Evolutionary conservation across 1,284 basidiomycete species (phyloP).

Genomic region (Trichosporon asahii): DNA sequence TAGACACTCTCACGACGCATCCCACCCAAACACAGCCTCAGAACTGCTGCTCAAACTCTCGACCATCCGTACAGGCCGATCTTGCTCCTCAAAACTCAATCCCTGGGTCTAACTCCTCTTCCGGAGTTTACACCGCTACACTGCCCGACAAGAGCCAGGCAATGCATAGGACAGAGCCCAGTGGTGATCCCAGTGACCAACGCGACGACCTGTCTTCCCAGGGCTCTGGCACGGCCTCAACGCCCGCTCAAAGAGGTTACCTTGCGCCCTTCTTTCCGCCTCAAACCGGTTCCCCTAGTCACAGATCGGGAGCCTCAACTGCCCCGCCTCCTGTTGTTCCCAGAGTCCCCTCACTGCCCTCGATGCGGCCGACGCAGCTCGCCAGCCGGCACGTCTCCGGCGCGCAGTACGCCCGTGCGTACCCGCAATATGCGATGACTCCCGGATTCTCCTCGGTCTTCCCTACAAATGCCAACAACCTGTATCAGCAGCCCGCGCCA

Average conservation of each 20-base stretch:
- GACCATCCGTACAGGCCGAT: neutral
- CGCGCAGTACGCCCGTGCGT: neutral
- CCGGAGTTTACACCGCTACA: neutral
- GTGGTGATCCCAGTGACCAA: neutral
- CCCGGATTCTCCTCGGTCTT: neutral
- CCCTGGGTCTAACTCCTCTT: neutral
- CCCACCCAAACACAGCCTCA: too few species aligned
- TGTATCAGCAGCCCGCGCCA: conserved; percentile 3
- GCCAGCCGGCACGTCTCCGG: neutral
- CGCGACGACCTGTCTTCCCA: neutral
- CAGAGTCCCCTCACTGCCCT: neutral
- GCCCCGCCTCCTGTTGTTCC: neutral
- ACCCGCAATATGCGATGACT: neutral
- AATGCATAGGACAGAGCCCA: neutral
- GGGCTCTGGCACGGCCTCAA: neutral
- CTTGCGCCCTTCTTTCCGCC: neutral
- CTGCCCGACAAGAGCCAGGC: neutral
- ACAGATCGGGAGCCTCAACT: neutral
- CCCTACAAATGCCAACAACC: neutral
- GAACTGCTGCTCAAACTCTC: too few species aligned
- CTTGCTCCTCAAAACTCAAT: too few species aligned
- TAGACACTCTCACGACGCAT: neutral
- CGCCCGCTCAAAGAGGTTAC: neutral
- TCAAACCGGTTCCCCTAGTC: neutral
- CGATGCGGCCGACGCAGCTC: neutral